Evolutionary conservation across 257 asterid species (phyloP).

Genomic region (Solanum bukasovii): DNA sequence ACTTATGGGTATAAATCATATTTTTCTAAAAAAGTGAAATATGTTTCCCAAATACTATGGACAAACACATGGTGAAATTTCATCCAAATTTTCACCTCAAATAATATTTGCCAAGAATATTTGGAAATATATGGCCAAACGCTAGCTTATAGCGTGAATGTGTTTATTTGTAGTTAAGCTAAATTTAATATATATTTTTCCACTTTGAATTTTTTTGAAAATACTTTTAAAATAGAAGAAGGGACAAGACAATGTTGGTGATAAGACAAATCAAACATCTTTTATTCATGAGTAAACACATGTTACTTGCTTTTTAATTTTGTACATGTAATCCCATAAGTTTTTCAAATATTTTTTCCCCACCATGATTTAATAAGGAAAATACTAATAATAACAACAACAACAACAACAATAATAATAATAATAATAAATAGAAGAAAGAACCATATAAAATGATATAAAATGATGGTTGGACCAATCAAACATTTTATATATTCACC

Average conservation of each 20-base stretch:
- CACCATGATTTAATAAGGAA: background rate
- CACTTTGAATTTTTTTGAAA: background rate
- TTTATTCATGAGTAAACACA: background rate
- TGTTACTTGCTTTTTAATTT: background rate
- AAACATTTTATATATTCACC: background rate
- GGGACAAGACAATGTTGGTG: background rate
- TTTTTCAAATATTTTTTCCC: background rate
- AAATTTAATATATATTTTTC: background rate
- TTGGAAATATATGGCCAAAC: no score
- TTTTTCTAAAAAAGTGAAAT: no score
- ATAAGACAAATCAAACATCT: background rate
- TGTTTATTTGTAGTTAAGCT: background rate
- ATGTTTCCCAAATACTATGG: no score
- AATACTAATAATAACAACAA: no score
- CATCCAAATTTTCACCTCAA: no score
- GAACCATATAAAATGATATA: background rate
- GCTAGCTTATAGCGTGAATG: background rate
- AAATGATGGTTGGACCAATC: background rate
- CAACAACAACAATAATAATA: no score
- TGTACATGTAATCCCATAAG: background rate
- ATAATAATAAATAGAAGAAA: no score
- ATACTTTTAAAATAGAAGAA: background rate
- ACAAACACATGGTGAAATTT: no score
- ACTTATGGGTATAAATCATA: no score
- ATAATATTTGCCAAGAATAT: no score